These are phyloP conservation scores for Acanthamoeba lenticulata DNA, from an alignment of 208 protist genomes.

Conservation along the genomic window DNA sequence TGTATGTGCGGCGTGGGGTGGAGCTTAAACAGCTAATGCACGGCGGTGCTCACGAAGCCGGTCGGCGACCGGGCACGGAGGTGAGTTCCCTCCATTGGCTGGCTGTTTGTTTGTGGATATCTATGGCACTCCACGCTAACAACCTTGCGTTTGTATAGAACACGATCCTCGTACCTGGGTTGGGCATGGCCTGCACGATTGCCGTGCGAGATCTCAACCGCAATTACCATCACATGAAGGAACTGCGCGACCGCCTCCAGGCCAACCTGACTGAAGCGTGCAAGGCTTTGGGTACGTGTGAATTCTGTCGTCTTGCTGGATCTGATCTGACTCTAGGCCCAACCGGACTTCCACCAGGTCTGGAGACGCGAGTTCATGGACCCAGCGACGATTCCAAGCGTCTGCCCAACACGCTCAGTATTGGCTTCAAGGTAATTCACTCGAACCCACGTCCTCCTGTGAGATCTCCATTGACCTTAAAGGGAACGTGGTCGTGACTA, in stretches of 20 bases:
- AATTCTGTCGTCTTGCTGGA: background rate
- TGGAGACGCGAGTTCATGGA: background rate
- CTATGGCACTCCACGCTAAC: background rate
- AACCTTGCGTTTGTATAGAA: conserved; percentile 30
- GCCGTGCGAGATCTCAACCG: background rate
- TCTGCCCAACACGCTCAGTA: conserved; percentile 65
- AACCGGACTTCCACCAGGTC: background rate
- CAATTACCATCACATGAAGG: conserved; percentile 49
- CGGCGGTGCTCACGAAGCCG: conserved; percentile 40
- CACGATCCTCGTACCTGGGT: background rate
- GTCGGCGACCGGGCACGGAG: conserved; percentile 55
- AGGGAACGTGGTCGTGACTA: background rate
- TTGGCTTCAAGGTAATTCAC: background rate
- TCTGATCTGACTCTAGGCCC: background rate
- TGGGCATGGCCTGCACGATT: background rate
- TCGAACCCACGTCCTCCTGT: background rate
- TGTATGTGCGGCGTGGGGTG: conserved; percentile 47
- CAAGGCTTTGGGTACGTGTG: background rate
- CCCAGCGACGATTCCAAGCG: background rate
- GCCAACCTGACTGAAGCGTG: background rate
- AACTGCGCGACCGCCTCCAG: conserved; percentile 19
- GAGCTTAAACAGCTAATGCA: conserved; percentile 43
- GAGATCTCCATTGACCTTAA: background rate
- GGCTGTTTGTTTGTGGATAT: no score
- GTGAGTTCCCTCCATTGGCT: background rate